Conservation (phyloP, 768 basidiomycete species). For the Tylopilus subfusipes region DNA sequence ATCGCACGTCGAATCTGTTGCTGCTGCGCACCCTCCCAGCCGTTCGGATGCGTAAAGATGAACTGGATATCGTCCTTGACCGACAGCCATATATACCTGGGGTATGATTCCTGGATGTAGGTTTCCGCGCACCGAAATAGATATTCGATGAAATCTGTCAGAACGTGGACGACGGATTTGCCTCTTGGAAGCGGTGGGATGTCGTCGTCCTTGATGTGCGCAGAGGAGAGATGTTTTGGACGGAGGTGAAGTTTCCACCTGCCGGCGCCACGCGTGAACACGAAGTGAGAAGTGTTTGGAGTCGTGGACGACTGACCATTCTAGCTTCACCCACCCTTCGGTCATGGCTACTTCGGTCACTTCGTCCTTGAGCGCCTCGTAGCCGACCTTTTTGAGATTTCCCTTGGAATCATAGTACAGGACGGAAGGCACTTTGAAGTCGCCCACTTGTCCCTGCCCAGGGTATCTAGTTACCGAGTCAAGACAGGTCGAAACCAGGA, state of each 20-base stretch:
- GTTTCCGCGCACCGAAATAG: conserved; percentile 39
- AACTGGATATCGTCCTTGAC: conserved; percentile 42
- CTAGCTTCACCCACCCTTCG: conserved; percentile 41
- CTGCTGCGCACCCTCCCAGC: conserved; percentile 62
- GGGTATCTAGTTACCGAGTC: conserved; percentile 27
- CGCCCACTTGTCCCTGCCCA: conserved; percentile 37
- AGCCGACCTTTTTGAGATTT: conserved; percentile 36
- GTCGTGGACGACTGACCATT: conserved; percentile 32
- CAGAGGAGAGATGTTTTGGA: conserved; percentile 27
- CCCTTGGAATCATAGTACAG: conserved; percentile 43
- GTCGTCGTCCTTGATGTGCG: conserved; percentile 26
- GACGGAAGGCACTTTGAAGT: conserved; percentile 44
- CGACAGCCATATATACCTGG: conserved; percentile 42
- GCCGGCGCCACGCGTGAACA: neutral
- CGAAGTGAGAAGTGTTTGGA: neutral
- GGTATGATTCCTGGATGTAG: conserved; percentile 45
- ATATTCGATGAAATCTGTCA: conserved; percentile 44
- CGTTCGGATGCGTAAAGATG: conserved; percentile 58
- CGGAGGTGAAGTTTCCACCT: conserved; percentile 40
- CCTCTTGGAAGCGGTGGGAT: conserved; percentile 39
- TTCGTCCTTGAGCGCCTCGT: conserved; percentile 38
- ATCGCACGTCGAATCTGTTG: conserved; percentile 49
- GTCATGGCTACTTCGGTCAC: conserved; percentile 34
- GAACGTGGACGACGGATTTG: conserved; percentile 37
- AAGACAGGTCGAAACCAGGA: neutral